Base-by-base conservation (phyloP, 257 asterid species). In the Rauvolfia tetraphylla region DNA sequence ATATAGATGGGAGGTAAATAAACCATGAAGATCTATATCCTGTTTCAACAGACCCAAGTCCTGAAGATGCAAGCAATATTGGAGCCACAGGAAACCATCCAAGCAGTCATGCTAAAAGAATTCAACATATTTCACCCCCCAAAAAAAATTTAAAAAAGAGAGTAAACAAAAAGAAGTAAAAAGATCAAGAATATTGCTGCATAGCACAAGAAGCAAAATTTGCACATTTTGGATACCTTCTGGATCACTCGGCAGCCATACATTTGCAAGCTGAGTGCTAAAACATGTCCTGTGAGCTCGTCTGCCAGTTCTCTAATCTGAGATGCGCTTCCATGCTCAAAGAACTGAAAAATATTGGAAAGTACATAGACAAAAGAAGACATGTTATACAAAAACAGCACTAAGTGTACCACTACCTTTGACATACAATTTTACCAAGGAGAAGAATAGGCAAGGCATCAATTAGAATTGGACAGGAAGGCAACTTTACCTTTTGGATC, bases 201-300 rank as follows among this genome's bases (percentile, higher is more conserved):
- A 11, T 49, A 14, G 33, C 2, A 34, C 18, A 63, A 31, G 56
- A 49, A 18, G 39, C 53, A 66, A 8, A n/a, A n/a, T 23, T 59
- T 25, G 34, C 63, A 7, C 34, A 66, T 56, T 59, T 14, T 56
- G 57, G 66, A 68, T 85, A 92, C 97, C 97, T 92, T 92, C 78
- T 90, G 97, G 76, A 90, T 90, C 77, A 92, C 97, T 53, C 96
- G 90, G 85, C 96, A 92, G 34, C 97, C 97, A 81, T 90, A 90
- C 97, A 89, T 92, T 78, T 92, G 95, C 77, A 92, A 93, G 88
- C 95, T 92, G 56, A 92, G 89, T 77, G 86, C 84, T 61, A 92
- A 86, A 48, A 90, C 96, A 78, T 92, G 92, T 38, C 95, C 95
- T 56, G 76, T 73, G 33, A 92, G 90, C 79, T 89, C 79, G 72